Evolutionary conservation across 176 grass and related monocot species (phyloP).

Genomic region (Elaeis guineensis): DNA sequence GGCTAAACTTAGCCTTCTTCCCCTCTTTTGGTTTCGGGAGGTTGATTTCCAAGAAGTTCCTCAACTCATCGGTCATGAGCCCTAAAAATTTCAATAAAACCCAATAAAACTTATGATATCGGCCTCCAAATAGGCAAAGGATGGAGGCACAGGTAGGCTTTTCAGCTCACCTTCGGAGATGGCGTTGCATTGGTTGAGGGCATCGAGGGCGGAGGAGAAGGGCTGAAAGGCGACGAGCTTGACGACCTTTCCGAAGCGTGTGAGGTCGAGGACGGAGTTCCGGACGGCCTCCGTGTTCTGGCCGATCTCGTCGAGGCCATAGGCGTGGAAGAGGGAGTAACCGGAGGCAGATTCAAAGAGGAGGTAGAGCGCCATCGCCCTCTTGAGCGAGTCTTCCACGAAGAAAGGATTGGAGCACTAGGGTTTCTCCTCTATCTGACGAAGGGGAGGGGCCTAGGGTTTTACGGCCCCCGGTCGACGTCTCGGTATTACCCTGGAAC

Average conservation of each 20-base stretch:
- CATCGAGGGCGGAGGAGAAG: slow-evolving; percentile 68
- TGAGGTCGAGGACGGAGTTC: slow-evolving; percentile 56
- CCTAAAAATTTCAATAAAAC: slow-evolving; percentile 23
- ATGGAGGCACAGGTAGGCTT: too few species aligned
- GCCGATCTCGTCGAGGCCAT: slow-evolving; percentile 75
- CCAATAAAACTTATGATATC: too few species aligned
- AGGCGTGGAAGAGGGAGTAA: slow-evolving; percentile 70
- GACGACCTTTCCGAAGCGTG: slow-evolving; percentile 77
- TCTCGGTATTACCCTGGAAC: too few species aligned
- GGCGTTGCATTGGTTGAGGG: slow-evolving; percentile 85
- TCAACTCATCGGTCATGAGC: slow-evolving; percentile 79
- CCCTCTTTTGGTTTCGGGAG: slow-evolving; percentile 69
- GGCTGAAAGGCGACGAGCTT: slow-evolving; percentile 77
- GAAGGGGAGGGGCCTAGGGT: too few species aligned
- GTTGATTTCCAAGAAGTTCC: slow-evolving; percentile 79
- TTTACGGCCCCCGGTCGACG: too few species aligned
- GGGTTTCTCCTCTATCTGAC: too few species aligned
- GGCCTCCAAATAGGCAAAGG: too few species aligned
- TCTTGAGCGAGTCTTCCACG: too few species aligned
- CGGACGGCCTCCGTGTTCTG: slow-evolving; percentile 72
- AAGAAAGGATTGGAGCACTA: too few species aligned
- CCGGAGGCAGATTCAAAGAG: slow-evolving; percentile 75
- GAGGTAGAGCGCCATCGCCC: slow-evolving; percentile 63
- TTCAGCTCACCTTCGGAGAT: slow-evolving; percentile 52
- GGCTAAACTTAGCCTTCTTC: slow-evolving; percentile 84